Base-by-base conservation (phyloP, 192 early-diverging fungal genomes). In the Backusella luteola region DNA sequence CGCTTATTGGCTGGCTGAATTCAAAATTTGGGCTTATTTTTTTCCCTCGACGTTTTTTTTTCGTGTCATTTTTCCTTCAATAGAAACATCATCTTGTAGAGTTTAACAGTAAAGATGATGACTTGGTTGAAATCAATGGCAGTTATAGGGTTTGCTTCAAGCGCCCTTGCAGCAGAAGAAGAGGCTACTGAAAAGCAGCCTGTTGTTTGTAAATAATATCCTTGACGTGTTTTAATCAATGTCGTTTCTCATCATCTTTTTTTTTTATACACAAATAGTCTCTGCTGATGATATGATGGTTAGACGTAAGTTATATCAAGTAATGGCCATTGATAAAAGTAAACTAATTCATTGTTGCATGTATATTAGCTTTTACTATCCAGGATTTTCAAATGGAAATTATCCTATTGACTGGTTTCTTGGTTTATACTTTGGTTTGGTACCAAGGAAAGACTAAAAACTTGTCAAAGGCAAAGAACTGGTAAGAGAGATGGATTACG, bases 391-490 rank as follows among this genome's bases (percentile, higher is more conserved):
- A 70, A 15, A 76, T 76, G 75, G 83, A 84, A 74, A 66, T 77
- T 12, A 35, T 56, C 17, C 32, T 83, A 29, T 21, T 70, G 8
- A 19, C 39, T 29, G 63, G 32, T 11, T 76, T 85, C 34, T 14
- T 77, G 6, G 35, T 73, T n/a, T 81, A 81, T 71, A 15, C 83
- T 4, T 26, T 74, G 26, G 67, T 72, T 23, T 80, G 79, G 73
- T 77, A 70, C 42, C 63, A 63, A 5, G 84, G 83, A 36, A 72
- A 73, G 14, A 73, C 21, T 2, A 77, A 59, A 44, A 87, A 85
- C 73, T 68, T 76, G 12, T 14, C 42, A 14, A 73, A 85, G 29
- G 84, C 85, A n/a, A 70, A 78, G 29, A 74, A 76, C 52, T 88
- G 85, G 87, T 87, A 79, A 44, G 75, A 56, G 76, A 32, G 52